Conservation (phyloP, 768 basidiomycete species). For the Cytidiella melzeri region DNA sequence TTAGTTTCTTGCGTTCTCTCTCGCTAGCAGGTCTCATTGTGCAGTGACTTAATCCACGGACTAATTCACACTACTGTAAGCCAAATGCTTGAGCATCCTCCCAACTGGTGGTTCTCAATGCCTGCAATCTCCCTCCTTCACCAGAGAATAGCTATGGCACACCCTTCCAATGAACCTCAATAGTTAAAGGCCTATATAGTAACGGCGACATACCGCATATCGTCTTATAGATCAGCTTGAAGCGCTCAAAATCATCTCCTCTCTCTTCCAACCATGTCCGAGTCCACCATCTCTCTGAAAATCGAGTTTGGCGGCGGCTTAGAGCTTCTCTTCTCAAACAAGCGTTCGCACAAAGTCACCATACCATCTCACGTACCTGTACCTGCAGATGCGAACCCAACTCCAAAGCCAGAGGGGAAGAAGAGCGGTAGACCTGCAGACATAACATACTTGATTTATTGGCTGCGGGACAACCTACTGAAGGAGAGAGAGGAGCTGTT, state of each 20-base stretch:
- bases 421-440: slow-evolving; percentile 43
- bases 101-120: too few species aligned
- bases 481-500: slow-evolving; percentile 87
- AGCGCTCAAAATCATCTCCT: neutral
- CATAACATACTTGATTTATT: slow-evolving; percentile 70
- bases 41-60: too few species aligned
- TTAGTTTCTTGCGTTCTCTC: too few species aligned
- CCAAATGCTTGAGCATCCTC: too few species aligned
- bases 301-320: slow-evolving; percentile 83
- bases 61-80: too few species aligned
- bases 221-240: neutral
- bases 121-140: too few species aligned
- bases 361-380: slow-evolving; percentile 44
- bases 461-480: slow-evolving; percentile 72
- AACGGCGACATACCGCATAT: neutral
- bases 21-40: too few species aligned
- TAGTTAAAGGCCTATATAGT: too few species aligned
- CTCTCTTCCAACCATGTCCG: neutral
- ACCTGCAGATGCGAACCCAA: slow-evolving; percentile 15
- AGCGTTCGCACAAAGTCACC: slow-evolving; percentile 49
- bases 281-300: slow-evolving; percentile 35
- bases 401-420: slow-evolving; percentile 4
- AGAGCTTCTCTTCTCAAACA: slow-evolving; percentile 75
- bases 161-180: too few species aligned
- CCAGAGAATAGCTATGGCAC: too few species aligned